Evolutionary conservation across 164 flowering plant genomes (phyloP), one percentile per base, ranked within the genome.

Genomic region (Euptelea pleiosperma): DNA sequence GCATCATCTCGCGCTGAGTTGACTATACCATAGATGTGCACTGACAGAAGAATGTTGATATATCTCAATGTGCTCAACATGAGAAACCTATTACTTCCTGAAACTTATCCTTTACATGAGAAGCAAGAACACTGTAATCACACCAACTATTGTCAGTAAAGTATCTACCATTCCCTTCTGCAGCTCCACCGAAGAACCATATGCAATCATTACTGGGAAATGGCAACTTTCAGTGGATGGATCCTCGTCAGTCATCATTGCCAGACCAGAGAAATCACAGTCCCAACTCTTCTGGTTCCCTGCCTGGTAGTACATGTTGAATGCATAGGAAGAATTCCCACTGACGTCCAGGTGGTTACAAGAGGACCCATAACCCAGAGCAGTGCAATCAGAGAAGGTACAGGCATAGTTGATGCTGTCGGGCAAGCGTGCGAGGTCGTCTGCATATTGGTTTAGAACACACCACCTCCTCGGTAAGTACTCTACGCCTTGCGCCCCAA

Each of bases 281-380:
- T 60, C 76, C 76, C 77, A 70, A 9, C 0, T 9, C 46, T 64
- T 47, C 75, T 85, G 96, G 63, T 71, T 60, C 28, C 70, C 55
- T 5, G 75, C 65, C 44, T 89, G 94, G 59, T 76, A 89, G 39
- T 83, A 89, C 89, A 86, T 86, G 57, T 89, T 89, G 60, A 89
- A 86, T 1, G 91, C 89, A 61, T 86, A 89, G 0, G 96, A 86
- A 54, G 89, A 94, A 58, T 89, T 89, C 29, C 84, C 86, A 8
- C 39, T 26, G 3, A 31, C 33, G 11, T 50, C 71, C 8, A 89
- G 62, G 42, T 79, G 69, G 63, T 80, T 83, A 51, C 96, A 82
- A 3, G 94, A 80, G 3, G 80, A 84, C 0, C 89, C 91, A 63
- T 76, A 85, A 0, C 85, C 91, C 45, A 89, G 58, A 45, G 93